Percentiles rank a stretch among this genome's conserved stretches.
These are phyloP conservation scores for Didymella glomerata DNA, from an alignment of 2,329 filamentous ascomycete species.

Conservation along the genomic window DNA sequence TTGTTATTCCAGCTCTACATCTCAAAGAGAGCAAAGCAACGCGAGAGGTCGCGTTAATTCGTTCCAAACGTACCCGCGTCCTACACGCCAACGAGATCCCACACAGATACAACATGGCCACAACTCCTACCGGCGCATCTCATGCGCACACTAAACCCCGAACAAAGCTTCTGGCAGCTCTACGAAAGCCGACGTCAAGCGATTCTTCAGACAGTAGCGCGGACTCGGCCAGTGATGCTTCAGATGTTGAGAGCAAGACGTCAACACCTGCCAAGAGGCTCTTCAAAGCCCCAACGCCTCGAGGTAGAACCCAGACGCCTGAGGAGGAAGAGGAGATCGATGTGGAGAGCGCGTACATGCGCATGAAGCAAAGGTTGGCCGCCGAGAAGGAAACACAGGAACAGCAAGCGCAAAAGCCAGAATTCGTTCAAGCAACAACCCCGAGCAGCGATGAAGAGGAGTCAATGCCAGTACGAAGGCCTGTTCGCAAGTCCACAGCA, in stretches of 20 bases:
- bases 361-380: conserved; percentile 57
- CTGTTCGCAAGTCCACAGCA: conserved; percentile 25
- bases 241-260: conserved; percentile 31
- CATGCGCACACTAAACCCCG: conserved; percentile 24
- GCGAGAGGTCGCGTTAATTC: conserved; percentile 3
- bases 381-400: conserved; percentile 30
- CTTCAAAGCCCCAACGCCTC: not conserved
- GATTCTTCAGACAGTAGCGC: conserved; percentile 53
- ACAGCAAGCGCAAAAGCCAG: conserved; percentile 22
- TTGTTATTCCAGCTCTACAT: not conserved
- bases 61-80: not conserved
- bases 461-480: conserved; percentile 37
- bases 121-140: not conserved
- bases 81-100: not conserved
- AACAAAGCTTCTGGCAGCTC: conserved; percentile 32
- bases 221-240: conserved; percentile 47
- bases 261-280: conserved; percentile 42
- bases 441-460: conserved; percentile 42
- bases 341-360: conserved; percentile 56
- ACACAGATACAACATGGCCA: conserved; percentile 1
- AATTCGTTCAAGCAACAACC: conserved; percentile 14
- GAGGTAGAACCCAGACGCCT: conserved; percentile 6
- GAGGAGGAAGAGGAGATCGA: conserved; percentile 42
- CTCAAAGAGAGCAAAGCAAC: not conserved
- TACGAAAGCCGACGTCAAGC: conserved; percentile 28